Evolutionary conservation across 2,329 filamentous ascomycete genomes (phyloP), one percentile per base, ranked within the genome.

Genomic region (Penicillium verrucosum): DNA sequence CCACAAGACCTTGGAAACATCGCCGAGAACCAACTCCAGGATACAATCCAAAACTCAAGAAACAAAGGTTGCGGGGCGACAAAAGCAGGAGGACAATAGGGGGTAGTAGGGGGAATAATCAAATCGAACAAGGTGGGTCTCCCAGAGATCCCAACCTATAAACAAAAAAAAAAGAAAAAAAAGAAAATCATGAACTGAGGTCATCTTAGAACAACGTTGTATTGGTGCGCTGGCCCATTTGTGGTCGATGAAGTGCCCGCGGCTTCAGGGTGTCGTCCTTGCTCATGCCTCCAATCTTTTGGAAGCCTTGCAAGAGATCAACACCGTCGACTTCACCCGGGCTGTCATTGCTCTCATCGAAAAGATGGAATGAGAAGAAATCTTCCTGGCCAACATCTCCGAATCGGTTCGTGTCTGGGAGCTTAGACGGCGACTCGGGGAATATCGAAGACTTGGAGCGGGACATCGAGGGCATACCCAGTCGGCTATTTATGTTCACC

Each of bases 331-430:
- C 74, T 30, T 78, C 77, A 32, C 71, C 71, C 14, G 71, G 68
- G 43, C 70, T 72, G 49, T 78, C 77, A 45, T 78, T 77, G 44
- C 67, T 68, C 51, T 79, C 77, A 34, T 79, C 76, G 44, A 78
- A 78, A 29, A 78, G 73, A 45, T 75, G 75, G 61, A 78, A 79
- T n/a, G 77, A 76, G 60, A 79, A 78, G 32, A 79, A 73, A 55
- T 78, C 76, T 54, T 78, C 75, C 38, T 77, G 72, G 9, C 70
- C 66, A 37, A 71, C 62, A 53, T 78, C 73, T 30, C 70, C 60
- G 30, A 72, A 70, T 18, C 69, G 72, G 27, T 60, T 56, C 21
- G 65, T 58, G 23, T 73, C 70, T 5, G 71, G 66, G 6, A 70
- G 32, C 53, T 77, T 77, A 3, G 73, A 75, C 1, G 75, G 75